These are phyloP conservation scores for Notholithocarpus densiflorus DNA, from an alignment of 306 rosid species.

Conservation along the genomic window DNA sequence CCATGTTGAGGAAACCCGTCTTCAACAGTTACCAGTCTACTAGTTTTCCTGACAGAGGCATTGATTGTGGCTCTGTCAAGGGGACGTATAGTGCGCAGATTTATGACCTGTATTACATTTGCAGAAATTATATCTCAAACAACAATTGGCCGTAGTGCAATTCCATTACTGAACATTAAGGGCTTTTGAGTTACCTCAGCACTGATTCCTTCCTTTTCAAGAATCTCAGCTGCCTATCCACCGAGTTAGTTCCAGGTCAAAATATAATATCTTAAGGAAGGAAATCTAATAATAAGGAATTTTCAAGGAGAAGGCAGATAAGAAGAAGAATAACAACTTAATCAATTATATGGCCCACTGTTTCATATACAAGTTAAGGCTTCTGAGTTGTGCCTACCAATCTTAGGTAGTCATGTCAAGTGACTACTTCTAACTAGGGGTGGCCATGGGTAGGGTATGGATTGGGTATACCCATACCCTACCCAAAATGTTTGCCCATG, in stretches of 20 bases:
- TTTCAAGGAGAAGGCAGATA: not conserved
- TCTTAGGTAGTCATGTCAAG: too few relatives aligned
- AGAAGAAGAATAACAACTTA: too few relatives aligned
- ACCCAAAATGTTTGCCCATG: too few relatives aligned
- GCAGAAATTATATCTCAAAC: slow-evolving; percentile 5
- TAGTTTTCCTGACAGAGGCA: slow-evolving; percentile 90
- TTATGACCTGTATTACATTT: slow-evolving; percentile 56
- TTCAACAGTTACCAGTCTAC: slow-evolving; percentile 85
- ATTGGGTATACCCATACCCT: too few relatives aligned
- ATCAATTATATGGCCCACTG: too few relatives aligned
- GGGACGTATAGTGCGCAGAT: slow-evolving; percentile 89
- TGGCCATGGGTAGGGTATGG: too few relatives aligned
- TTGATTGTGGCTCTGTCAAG: slow-evolving; percentile 87
- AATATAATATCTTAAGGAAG: not conserved
- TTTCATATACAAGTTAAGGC: too few relatives aligned
- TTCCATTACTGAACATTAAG: not conserved
- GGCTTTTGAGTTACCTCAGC: slow-evolving; percentile 68
- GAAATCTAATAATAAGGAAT: not conserved
- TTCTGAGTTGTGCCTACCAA: too few relatives aligned
- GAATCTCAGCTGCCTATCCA: slow-evolving; percentile 86
- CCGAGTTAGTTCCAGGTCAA: slow-evolving; percentile 14
- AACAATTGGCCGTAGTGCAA: not conserved
- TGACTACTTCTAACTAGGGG: too few relatives aligned
- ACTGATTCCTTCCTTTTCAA: slow-evolving; percentile 84
- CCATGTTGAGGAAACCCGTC: slow-evolving; percentile 99